phyloP scores from a whole-genome alignment of 1,284 basidiomycete species.

The Malassezia restricta region DNA sequence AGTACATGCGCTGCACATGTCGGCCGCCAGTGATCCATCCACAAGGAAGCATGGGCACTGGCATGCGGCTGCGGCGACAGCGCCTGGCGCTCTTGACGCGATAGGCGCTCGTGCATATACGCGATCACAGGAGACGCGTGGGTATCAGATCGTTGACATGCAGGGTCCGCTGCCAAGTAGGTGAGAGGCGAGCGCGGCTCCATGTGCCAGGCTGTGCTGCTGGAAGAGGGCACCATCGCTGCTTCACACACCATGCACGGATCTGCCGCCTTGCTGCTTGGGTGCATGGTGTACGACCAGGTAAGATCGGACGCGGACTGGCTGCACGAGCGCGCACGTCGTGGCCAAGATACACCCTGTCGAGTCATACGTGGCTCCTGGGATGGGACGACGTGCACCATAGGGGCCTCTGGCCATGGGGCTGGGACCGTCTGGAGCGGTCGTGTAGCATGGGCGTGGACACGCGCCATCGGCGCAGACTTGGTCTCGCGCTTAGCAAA shows the following conservation, averaged over 20 bases:
- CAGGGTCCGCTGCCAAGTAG: constrained; percentile 4
- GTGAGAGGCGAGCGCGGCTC: constrained; percentile 3
- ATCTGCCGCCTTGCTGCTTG: not conserved
- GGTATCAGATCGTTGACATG: not conserved
- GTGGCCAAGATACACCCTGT: not conserved
- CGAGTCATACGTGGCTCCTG: not conserved
- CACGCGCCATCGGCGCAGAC: not conserved
- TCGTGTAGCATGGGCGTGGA: not conserved
- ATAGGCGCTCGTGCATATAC: not conserved
- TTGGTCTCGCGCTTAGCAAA: constrained; percentile 10
- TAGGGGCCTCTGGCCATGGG: constrained; percentile 1
- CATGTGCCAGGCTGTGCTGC: not conserved
- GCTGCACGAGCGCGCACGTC: not conserved
- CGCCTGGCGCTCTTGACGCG: not conserved
- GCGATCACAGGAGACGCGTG: not conserved
- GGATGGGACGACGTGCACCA: constrained; percentile 4
- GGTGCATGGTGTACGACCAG: not conserved
- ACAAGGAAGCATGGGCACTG: not conserved
- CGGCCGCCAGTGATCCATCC: constrained; percentile 20
- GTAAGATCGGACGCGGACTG: not conserved
- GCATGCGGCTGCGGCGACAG: not conserved
- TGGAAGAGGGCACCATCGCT: not conserved
- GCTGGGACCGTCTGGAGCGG: not conserved
- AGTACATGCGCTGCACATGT: constrained; percentile 16
- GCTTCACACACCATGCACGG: not conserved